Evolutionary conservation across 768 basidiomycete species (phyloP), one percentile per base, ranked within the genome.

Genomic region (Asterophora lycoperdoides): DNA sequence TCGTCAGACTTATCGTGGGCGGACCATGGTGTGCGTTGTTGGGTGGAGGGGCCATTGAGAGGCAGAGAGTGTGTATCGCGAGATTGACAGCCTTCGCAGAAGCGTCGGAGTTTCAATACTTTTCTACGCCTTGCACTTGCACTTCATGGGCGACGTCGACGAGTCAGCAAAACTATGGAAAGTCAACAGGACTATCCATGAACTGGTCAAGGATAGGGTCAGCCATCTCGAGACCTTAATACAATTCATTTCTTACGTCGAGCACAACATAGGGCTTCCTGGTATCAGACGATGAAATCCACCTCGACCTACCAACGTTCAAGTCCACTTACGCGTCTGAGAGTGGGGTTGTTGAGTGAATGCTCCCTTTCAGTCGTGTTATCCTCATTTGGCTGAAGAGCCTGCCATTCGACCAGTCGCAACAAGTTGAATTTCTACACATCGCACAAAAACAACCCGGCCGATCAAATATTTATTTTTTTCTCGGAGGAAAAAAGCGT

Each of bases 401-500:
- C 38, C 47, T 51, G 38, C 35, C 28, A 51, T 54, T 53, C 51
- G 51, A 49, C 49, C 66, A 97, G 95, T 67, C 93, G 93, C 55
- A 81, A 77, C 59, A 83, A 84, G 56, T 78, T 99, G 59, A 91
- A 91, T 65, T 98, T 97, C 75, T 91, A 84, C 67, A 92, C 93
- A 9, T 84, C 86, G 56, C 80, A 82, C 13, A 72, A 73, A 50
- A 69, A 73, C 10, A 84, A 88, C 56, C 73, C 80, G 19, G 67
- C 70, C 8, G 85, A 93, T 59, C 86, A 89, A 66, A 90, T 99
- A 60, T 98, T 90, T 59, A 75, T 98, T 15, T 97, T 89, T 66
- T 99, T 95, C 69, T 84, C 92, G n/a, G 93, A 94, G 39, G 96
- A 98, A 68, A 80, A 75, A 66, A 92, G 90, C 60, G 96, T 98